A percentile compares a stretch with the other conserved stretches of the same genome.
These are phyloP conservation scores for Metrosideros polymorpha DNA, from an alignment of 441 rosid genomes.

Conservation along the genomic window DNA sequence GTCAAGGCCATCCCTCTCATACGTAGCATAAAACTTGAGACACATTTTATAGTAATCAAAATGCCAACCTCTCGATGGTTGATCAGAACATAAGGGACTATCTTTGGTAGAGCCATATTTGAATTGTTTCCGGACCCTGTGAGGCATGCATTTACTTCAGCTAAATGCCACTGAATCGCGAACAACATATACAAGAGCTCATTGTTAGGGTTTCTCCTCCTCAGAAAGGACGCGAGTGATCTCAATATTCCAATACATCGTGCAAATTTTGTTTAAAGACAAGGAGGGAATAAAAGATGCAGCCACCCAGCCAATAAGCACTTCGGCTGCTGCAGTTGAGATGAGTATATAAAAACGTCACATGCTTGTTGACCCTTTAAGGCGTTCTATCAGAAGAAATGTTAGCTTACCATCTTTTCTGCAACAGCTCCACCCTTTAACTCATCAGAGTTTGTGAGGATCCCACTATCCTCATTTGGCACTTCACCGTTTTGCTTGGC, in stretches of 20 bases:
- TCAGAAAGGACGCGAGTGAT: not conserved
- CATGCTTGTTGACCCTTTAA: slow-evolving; percentile 4
- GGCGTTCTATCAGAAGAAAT: not conserved
- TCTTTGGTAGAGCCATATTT: slow-evolving; percentile 95
- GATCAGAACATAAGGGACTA: slow-evolving; percentile 95
- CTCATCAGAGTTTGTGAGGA: slow-evolving; percentile 27
- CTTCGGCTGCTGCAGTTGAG: not conserved
- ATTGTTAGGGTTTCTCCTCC: not conserved
- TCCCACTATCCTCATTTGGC: slow-evolving; percentile 20
- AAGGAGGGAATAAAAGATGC: not conserved
- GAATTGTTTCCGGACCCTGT: slow-evolving; percentile 89
- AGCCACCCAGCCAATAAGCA: not conserved
- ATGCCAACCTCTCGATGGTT: slow-evolving; percentile 86
- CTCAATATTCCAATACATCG: slow-evolving; percentile 2
- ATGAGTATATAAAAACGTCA: not conserved
- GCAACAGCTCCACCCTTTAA: slow-evolving; percentile 31
- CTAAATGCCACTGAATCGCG: not conserved
- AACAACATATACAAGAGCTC: not conserved
- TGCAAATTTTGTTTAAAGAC: not conserved
- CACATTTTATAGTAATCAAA: slow-evolving; percentile 3
- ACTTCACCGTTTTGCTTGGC: slow-evolving; percentile 31
- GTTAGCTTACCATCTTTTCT: slow-evolving; percentile 50
- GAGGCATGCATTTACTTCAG: slow-evolving; percentile 13
- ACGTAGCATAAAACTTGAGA: not conserved
- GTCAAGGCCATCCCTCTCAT: not conserved